Evolutionary conservation across 1,139 yeast species (phyloP), one percentile per base, ranked within the genome.

Genomic region (Sugiyamaella xylanicola): DNA sequence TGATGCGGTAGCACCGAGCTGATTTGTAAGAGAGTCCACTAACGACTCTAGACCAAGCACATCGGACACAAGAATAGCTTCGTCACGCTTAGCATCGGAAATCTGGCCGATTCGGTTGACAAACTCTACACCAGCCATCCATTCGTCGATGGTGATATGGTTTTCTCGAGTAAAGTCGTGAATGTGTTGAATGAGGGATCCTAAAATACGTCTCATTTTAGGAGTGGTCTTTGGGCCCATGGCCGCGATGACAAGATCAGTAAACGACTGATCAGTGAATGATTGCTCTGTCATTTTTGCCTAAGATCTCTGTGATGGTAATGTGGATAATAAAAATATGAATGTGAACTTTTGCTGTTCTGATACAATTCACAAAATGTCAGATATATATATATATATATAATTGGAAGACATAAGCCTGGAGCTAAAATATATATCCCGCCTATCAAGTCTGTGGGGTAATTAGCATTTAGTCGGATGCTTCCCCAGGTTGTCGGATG

Each of bases 151-250:
- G 40, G 74, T 72, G 51, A 72, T 63, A 56, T 67, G 56, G 17
- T 72, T 71, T 55, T 72, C 76, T 44, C 73, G 63, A 13, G 74
- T 66, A 59, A 72, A 72, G 54, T 72, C 74, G 57, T 72, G 76
- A n/a, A 72, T 59, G 54, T 72, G 76, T 51, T 67, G 72, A 22
- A 72, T 72, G 21, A 72, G 63, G 2, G 73, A 70, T 5, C 61
- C 61, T 17, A 70, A 53, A 35, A 70, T 56, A 45, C 66, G 58
- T 49, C 64, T 61, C 42, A 69, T 59, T 53, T 64, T 65, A 42
- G 72, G 72, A 25, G 70, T 59, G 41, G 72, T 65, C 48, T 66
- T 68, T 37, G 73, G 72, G 49, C 73, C 73, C 59, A 70, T 67
- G 15, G 73, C 68, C 29, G 56, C 61, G 46, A 65, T 68, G 46